Evolutionary conservation across 2,329 filamentous ascomycete species (phyloP).

Genomic region (Monosporascus sp.): DNA sequence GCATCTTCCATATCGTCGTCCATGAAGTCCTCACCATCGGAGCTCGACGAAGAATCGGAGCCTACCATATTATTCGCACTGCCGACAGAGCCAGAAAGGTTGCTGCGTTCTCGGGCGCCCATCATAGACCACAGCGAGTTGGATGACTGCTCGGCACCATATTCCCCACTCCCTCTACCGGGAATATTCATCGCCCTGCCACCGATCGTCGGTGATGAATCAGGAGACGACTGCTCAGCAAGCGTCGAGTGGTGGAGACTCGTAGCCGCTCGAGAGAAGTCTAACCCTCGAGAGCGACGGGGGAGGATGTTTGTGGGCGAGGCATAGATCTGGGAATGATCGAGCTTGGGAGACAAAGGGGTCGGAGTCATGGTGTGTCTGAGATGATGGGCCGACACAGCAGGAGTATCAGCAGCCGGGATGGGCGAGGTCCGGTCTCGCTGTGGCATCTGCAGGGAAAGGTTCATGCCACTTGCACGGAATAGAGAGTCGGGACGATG

Average conservation of each 20-base stretch:
- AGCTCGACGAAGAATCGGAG: constrained; percentile 72
- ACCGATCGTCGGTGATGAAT: constrained; percentile 81
- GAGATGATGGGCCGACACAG: neutral
- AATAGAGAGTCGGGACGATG: constrained; percentile 57
- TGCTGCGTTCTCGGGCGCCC: constrained; percentile 62
- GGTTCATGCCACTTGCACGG: constrained; percentile 37
- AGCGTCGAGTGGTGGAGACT: constrained; percentile 94
- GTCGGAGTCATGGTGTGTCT: constrained; percentile 29
- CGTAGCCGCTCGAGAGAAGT: constrained; percentile 89
- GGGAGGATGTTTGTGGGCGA: constrained; percentile 85
- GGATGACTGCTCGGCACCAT: constrained; percentile 58
- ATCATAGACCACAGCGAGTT: constrained; percentile 68
- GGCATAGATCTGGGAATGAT: constrained; percentile 77
- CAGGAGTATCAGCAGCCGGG: constrained; percentile 23
- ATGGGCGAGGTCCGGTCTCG: constrained; percentile 36
- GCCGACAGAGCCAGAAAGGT: constrained; percentile 74
- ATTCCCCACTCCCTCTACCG: constrained; percentile 42
- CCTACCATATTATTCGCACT: constrained; percentile 70
- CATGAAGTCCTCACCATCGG: constrained; percentile 64
- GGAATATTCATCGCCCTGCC: constrained; percentile 61
- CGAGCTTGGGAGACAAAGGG: constrained; percentile 80
- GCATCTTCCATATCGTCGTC: constrained; percentile 74
- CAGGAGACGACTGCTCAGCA: constrained; percentile 79
- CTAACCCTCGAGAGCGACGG: constrained; percentile 80
- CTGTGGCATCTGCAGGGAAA: constrained; percentile 66